Conservation (phyloP, 345 rosid genomes). For the Excoecaria cochinchinensis region DNA sequence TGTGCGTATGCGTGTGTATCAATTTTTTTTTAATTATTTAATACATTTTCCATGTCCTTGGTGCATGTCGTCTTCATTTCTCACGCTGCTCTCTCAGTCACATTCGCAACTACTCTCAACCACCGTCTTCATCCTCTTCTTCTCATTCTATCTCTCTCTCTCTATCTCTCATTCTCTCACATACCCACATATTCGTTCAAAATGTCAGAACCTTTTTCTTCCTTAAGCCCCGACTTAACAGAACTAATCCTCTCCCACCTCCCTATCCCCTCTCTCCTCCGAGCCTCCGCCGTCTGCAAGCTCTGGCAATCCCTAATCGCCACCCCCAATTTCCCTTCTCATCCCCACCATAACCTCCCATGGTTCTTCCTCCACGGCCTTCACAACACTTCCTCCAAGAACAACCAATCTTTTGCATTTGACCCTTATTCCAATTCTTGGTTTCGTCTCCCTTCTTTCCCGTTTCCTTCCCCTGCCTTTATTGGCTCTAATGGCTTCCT, state of each 20-base stretch:
- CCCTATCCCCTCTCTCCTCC: constrained; percentile 69
- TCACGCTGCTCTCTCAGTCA: not conserved
- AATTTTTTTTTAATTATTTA: too few relatives aligned
- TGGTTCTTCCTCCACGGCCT: constrained; percentile 92
- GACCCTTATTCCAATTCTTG: constrained; percentile 72
- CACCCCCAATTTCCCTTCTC: constrained; percentile 33
- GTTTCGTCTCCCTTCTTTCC: constrained; percentile 56
- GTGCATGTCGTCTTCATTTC: too few relatives aligned
- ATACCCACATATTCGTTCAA: not conserved
- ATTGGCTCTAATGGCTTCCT: constrained; percentile 62
- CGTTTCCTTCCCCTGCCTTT: constrained; percentile 38
- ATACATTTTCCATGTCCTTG: too few relatives aligned
- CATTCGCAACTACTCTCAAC: not conserved
- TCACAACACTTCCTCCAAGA: constrained; percentile 74
- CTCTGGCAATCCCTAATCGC: constrained; percentile 56
- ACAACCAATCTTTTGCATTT: constrained; percentile 81
- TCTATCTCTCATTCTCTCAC: not conserved
- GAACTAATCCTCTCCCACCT: constrained; percentile 64
- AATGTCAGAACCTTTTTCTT: constrained; percentile 35
- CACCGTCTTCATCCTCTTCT: not conserved
- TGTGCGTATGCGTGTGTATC: too few relatives aligned
- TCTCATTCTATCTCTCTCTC: not conserved
- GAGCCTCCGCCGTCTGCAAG: constrained; percentile 76
- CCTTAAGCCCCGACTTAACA: constrained; percentile 53
- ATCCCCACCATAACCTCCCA: constrained; percentile 33